Conservation (phyloP, 2,329 filamentous ascomycete genomes). For the Tricladium varicosporioides region DNA sequence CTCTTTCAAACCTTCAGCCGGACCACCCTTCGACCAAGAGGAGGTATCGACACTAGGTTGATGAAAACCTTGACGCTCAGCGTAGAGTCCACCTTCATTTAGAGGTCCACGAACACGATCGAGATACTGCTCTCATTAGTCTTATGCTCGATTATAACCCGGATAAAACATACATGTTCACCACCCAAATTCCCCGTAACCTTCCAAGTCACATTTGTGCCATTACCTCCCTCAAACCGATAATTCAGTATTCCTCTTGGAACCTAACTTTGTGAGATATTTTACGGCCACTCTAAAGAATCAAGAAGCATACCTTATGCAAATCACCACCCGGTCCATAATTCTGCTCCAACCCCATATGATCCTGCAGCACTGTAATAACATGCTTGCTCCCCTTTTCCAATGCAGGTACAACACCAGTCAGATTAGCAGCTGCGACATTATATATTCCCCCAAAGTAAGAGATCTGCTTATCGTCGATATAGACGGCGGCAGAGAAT, state of each 20-base stretch:
- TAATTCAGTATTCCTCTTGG: conserved; percentile 60
- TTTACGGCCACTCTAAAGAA: no score
- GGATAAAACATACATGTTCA: conserved; percentile 46
- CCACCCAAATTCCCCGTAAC: conserved; percentile 64
- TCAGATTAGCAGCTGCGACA: background rate
- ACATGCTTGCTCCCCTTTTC: conserved; percentile 60
- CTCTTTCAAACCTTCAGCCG: conserved; percentile 29
- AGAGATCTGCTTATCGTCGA: conserved; percentile 56
- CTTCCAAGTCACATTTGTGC: conserved; percentile 54
- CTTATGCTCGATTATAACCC: no score
- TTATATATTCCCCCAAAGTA: background rate
- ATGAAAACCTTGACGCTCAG: conserved; percentile 60
- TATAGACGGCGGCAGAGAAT: conserved; percentile 52
- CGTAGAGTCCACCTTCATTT: conserved; percentile 61
- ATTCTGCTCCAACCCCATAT: conserved; percentile 67
- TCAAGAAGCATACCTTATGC: no score
- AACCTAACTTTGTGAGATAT: no score
- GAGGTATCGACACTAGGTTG: conserved; percentile 48
- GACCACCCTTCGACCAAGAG: conserved; percentile 41
- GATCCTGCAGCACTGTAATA: conserved; percentile 69
- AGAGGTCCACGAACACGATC: conserved; percentile 58
- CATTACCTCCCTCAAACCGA: conserved; percentile 42
- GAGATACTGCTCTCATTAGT: conserved; percentile 38
- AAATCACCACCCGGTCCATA: conserved; percentile 54
- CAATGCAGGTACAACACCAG: background rate